A percentile compares a stretch with the other conserved stretches of the same genome.
These are phyloP conservation scores for Pseudogymnoascus sp. DNA, from an alignment of 2,329 filamentous ascomycete species.

Conservation along the genomic window DNA sequence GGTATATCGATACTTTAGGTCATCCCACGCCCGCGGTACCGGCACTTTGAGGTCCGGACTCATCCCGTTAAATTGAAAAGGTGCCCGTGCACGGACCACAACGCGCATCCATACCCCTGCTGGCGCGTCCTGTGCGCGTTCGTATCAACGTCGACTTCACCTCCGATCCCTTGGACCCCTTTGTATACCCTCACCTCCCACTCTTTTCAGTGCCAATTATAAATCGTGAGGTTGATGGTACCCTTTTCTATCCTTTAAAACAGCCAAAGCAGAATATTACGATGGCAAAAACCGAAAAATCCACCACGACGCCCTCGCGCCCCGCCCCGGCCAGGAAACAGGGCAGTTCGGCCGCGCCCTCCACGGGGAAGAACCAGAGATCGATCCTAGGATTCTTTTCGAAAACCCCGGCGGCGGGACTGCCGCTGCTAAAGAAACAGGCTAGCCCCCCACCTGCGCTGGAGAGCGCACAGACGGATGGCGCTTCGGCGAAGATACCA, in stretches of 20 bases:
- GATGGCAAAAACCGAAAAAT: neutral
- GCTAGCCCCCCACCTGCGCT: neutral
- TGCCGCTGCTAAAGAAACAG: slow-evolving; percentile 26
- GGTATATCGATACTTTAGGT: neutral
- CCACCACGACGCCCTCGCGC: neutral
- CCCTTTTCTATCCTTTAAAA: neutral
- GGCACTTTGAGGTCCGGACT: neutral
- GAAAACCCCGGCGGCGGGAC: slow-evolving; percentile 38
- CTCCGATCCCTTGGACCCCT: neutral
- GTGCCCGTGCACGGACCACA: neutral
- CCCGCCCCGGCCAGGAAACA: neutral
- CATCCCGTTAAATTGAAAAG: neutral
- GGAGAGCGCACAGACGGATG: slow-evolving; percentile 20
- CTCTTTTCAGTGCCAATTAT: neutral
- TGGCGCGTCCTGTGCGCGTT: neutral
- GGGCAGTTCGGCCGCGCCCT: neutral
- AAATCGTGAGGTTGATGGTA: neutral
- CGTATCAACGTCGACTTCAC: neutral
- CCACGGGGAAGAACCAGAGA: slow-evolving; percentile 48
- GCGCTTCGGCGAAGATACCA: slow-evolving; percentile 31
- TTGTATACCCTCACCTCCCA: neutral
- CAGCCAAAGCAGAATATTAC: neutral
- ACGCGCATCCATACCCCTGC: neutral
- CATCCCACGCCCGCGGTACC: neutral
- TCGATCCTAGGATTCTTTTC: slow-evolving; percentile 77